Evolutionary conservation across 768 basidiomycete species (phyloP).

Genomic region (Epithele typhae): DNA sequence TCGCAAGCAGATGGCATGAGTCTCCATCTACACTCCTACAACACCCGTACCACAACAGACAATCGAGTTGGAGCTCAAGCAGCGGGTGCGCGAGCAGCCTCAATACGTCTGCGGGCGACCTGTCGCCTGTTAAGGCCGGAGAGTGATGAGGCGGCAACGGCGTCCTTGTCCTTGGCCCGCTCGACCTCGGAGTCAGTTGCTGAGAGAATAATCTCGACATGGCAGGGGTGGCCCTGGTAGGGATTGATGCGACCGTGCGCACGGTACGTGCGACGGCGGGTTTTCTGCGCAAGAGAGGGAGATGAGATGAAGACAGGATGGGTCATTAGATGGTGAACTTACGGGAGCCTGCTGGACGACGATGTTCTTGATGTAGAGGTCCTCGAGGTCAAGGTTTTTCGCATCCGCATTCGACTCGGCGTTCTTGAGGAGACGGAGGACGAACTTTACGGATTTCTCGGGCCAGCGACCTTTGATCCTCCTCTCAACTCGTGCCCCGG

Average conservation of each 20-base stretch:
- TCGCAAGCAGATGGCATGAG: conserved; percentile 15
- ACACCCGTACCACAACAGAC: background rate
- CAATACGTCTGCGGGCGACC: conserved; percentile 82
- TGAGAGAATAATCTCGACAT: conserved; percentile 91
- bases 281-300: conserved; percentile 61
- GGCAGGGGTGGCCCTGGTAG: conserved; percentile 97
- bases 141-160: conserved; percentile 43
- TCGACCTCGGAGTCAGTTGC: conserved; percentile 81
- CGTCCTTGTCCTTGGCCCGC: conserved; percentile 82
- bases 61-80: conserved; percentile 4
- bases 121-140: conserved; percentile 80
- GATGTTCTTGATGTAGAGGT: conserved; percentile 93
- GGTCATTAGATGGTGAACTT: conserved; percentile 42
- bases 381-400: conserved; percentile 92
- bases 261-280: conserved; percentile 98
- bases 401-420: conserved; percentile 99
- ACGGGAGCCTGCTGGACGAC: conserved; percentile 98
- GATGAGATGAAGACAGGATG: background rate
- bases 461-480: conserved; percentile 89
- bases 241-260: conserved; percentile 98
- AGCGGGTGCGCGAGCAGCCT: conserved; percentile 54
- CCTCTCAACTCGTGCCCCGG: background rate
- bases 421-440: conserved; percentile 93
- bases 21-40: conserved; percentile 14
- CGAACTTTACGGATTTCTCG: conserved; percentile 96